These are phyloP conservation scores for Pelargonium hybrid DNA, from an alignment of 441 rosid species.

Conservation along the genomic window DNA sequence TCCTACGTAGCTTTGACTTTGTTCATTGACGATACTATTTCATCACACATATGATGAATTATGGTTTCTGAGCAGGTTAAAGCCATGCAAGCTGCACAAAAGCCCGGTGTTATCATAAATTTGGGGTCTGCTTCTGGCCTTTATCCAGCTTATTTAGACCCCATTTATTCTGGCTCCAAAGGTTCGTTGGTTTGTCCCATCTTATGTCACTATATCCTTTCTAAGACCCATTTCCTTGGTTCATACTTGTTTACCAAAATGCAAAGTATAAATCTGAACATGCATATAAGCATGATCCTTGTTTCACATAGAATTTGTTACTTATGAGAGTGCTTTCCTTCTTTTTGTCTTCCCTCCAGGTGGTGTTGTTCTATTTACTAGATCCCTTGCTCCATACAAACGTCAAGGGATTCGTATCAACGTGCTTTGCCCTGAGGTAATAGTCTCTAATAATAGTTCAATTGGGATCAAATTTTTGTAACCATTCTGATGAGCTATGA, in stretches of 20 bases:
- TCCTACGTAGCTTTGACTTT: background rate
- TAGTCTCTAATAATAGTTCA: slow-evolving; percentile 6
- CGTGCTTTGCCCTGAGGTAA: slow-evolving; percentile 98
- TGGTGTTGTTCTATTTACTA: slow-evolving; percentile 79
- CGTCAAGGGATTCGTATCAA: slow-evolving; percentile 77
- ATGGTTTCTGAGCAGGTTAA: slow-evolving; percentile 40
- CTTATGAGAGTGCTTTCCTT: slow-evolving; percentile 2
- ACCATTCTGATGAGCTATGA: background rate
- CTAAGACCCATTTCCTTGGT: background rate
- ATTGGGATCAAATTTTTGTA: background rate
- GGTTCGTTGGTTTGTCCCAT: slow-evolving; percentile 33
- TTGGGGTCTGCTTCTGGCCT: slow-evolving; percentile 86
- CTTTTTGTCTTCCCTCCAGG: slow-evolving; percentile 30
- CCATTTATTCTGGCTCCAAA: slow-evolving; percentile 69
- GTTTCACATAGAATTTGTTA: slow-evolving; percentile 7
- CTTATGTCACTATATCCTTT: background rate
- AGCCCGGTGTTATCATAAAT: slow-evolving; percentile 87
- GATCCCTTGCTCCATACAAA: slow-evolving; percentile 51
- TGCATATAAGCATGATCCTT: background rate
- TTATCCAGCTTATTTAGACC: slow-evolving; percentile 55
- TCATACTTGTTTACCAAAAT: background rate
- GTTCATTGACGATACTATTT: slow-evolving; percentile 20
- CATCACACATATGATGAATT: slow-evolving; percentile 40
- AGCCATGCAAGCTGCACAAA: slow-evolving; percentile 57
- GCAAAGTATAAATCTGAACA: background rate